Percentiles rank a stretch among this genome's conserved stretches.
phyloP scores from a whole-genome alignment of 2,329 filamentous ascomycete genomes.

The Talaromyces sp. region DNA sequence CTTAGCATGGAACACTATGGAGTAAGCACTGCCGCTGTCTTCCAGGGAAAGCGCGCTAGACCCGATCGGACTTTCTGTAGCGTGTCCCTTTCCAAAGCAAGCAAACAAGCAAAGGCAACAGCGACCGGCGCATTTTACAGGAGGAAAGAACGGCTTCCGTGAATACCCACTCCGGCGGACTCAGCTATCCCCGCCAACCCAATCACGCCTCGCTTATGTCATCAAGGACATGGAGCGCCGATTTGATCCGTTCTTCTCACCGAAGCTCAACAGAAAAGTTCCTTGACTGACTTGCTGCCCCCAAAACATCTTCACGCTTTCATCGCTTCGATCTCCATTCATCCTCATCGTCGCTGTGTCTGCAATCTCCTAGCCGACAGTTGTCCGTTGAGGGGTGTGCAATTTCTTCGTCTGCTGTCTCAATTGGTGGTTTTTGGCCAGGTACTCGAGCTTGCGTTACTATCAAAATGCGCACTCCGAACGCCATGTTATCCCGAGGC shows the following conservation, averaged over 20 bases:
- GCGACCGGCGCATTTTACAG: slow-evolving; percentile 7
- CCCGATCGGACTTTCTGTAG: slow-evolving; percentile 13
- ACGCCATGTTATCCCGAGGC: slow-evolving; percentile 42
- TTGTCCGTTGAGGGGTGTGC: slow-evolving; percentile 19
- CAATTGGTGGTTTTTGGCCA: slow-evolving; percentile 32
- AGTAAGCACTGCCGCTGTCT: slow-evolving; percentile 5
- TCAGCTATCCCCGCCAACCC: slow-evolving; percentile 13
- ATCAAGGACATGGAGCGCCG: slow-evolving; percentile 23
- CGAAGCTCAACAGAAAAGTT: slow-evolving; percentile 44
- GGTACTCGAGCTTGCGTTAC: slow-evolving; percentile 54
- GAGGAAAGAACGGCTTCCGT: slow-evolving; percentile 20
- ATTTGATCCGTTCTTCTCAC: slow-evolving; percentile 36
- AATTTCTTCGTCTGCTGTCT: slow-evolving; percentile 15
- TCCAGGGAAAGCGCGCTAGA: slow-evolving; percentile 5
- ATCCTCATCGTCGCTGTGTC: slow-evolving; percentile 23
- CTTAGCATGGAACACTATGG: background rate
- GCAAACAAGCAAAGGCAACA: background rate
- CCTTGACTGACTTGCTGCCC: slow-evolving; percentile 26
- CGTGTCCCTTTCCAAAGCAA: slow-evolving; percentile 15
- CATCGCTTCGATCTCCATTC: slow-evolving; percentile 8
- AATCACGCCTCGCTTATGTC: slow-evolving; percentile 21
- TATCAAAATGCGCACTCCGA: slow-evolving; percentile 45
- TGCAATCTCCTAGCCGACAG: slow-evolving; percentile 22
- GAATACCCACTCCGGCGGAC: slow-evolving; percentile 16
- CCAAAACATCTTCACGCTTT: slow-evolving; percentile 22